Base-by-base conservation (phyloP, 2,329 filamentous ascomycete genomes). In the Fusarium tjaetaba region DNA sequence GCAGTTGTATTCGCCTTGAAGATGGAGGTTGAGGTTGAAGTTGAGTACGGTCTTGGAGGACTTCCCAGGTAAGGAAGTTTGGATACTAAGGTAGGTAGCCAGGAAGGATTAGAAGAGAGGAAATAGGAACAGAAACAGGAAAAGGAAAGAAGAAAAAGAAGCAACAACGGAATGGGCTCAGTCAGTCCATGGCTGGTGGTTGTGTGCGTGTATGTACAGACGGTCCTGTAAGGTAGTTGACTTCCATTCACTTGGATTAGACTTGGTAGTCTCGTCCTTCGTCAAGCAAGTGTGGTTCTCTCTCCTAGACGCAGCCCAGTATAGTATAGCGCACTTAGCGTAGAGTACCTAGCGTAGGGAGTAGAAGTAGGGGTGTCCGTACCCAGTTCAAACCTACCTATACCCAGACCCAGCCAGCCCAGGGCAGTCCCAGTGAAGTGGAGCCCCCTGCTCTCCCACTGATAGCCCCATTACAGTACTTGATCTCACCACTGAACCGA, bases 151-250 rank as follows among this genome's bases (percentile, higher is more conserved):
- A 48, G 61, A 63, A 70, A 71, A 71, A 74, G 66, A 76, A 78
- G 72, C 70, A 70, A 68, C 65, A 72, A 71, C 66, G 65, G 57
- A 58, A 69, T 60, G 59, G 65, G 53, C 42, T 69, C 72, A 73
- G 74, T 76, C 74, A 78, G 72, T 78, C 76, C 76, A 78, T 78
- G 78, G 71, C 73, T 80, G 73, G 73, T 77, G 72, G 76, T 78
- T 79, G 73, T 74, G 75, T 77, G 66, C 66, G 70, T 55, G 51
- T 68, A 75, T 74, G 67, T 70, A 68, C 63, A 68, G 65, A 51
- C 32, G 65, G 60, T 61, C 65, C 53, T 66, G 49, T 64, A 53
- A 55, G 45, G 59, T 67, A 68, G 63, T 70, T 70, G 52, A 70
- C 67, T 70, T 70, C 53, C 51, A 59, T 70, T 70, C 65, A 70